Evolutionary conservation across 176 grass and related monocot genomes (phyloP).

Genomic region (Pharus latifolius): DNA sequence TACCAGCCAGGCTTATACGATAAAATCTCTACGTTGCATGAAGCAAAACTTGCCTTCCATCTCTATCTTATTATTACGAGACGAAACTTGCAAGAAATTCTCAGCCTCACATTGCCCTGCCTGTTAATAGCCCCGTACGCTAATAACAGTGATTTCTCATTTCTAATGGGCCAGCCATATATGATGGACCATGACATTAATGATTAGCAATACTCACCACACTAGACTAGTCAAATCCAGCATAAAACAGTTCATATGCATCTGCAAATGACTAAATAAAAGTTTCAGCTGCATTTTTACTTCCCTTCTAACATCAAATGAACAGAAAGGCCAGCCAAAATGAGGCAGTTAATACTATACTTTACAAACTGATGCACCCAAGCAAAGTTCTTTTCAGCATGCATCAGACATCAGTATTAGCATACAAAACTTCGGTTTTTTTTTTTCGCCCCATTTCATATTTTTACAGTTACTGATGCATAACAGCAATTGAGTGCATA

Average conservation of each 20-base stretch:
- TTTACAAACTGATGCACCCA: conserved; percentile 9
- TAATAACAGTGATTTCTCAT: not conserved
- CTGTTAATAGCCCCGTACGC: not conserved
- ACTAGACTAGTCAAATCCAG: not conserved
- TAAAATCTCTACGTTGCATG: too few species aligned
- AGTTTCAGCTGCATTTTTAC: not conserved
- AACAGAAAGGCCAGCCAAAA: not conserved
- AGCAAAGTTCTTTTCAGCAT: not conserved
- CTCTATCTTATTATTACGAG: not conserved
- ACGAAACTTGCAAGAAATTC: not conserved
- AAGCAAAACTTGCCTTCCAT: not conserved
- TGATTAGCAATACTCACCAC: not conserved
- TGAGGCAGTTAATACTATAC: not conserved
- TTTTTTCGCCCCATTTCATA: not conserved
- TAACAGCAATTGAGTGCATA: not conserved
- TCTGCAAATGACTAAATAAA: not conserved
- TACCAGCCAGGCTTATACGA: too few species aligned
- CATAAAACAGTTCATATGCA: not conserved
- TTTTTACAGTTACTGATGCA: not conserved
- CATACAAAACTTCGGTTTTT: too few species aligned
- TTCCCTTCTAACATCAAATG: not conserved
- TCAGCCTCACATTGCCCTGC: not conserved
- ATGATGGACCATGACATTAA: not conserved
- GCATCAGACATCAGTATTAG: not conserved
- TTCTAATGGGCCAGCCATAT: not conserved